A percentile compares a stretch with the other conserved stretches of the same genome.
phyloP scores from a whole-genome alignment of 176 grass and related monocot genomes.

The Aegilops sharonensis region DNA sequence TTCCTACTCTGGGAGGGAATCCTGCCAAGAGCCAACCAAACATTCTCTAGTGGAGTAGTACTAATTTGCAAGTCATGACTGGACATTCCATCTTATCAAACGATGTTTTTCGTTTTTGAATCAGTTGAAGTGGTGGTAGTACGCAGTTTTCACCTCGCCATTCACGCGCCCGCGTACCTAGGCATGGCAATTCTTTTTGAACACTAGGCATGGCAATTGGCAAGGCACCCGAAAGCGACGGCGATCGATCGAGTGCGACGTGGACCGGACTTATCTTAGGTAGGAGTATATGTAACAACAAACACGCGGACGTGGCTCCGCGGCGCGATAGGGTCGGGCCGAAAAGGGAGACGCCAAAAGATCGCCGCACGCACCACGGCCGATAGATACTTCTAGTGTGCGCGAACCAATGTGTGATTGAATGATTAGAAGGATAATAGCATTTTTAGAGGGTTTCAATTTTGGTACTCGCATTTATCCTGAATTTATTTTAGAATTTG shows the following conservation, averaged over 20 bases:
- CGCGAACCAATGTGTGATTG: too few relatives aligned
- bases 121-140: background rate
- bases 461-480: too few relatives aligned
- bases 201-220: background rate
- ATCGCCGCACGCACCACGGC: background rate
- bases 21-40: background rate
- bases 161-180: background rate
- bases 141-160: background rate
- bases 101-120: background rate
- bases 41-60: background rate
- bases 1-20: background rate
- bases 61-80: background rate
- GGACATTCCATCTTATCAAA: background rate
- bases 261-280: too few relatives aligned
- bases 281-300: background rate
- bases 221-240: background rate
- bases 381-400: background rate
- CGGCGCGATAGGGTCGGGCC: background rate
- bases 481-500: too few relatives aligned
- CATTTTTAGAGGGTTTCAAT: too few relatives aligned
- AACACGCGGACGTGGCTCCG: background rate
- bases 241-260: background rate
- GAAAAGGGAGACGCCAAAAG: background rate
- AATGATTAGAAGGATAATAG: too few relatives aligned
- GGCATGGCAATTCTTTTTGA: too few relatives aligned